Evolutionary conservation across 176 grass and related monocot genomes (phyloP).

Genomic region (Cenchrus fungigraminus): DNA sequence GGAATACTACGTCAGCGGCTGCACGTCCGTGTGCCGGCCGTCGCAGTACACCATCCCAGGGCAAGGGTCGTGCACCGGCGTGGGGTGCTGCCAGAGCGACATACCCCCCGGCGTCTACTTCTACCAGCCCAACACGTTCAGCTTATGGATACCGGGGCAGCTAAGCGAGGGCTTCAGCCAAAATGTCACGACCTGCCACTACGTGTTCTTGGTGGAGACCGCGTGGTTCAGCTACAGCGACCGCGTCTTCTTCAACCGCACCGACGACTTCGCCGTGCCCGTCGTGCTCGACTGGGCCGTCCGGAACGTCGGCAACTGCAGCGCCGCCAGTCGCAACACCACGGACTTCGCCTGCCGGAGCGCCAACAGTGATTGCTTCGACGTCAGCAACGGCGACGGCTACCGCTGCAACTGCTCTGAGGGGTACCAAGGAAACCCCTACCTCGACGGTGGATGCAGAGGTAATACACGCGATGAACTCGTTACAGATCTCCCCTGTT

Average conservation of each 20-base stretch:
- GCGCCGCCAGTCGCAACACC: slow-evolving; percentile 8
- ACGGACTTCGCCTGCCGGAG: slow-evolving; percentile 57
- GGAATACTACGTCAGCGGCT: slow-evolving; percentile 37
- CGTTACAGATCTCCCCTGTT: neutral
- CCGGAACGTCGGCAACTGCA: slow-evolving; percentile 38
- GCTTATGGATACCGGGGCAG: too few species aligned
- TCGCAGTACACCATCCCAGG: neutral
- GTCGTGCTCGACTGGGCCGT: slow-evolving; percentile 70
- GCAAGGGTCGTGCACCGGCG: slow-evolving; percentile 45
- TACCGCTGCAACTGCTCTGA: slow-evolving; percentile 58
- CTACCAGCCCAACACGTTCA: neutral
- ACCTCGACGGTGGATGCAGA: slow-evolving; percentile 59
- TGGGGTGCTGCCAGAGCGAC: slow-evolving; percentile 56
- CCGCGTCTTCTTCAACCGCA: slow-evolving; percentile 27
- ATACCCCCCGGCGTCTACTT: neutral
- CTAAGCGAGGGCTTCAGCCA: too few species aligned
- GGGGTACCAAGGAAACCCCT: slow-evolving; percentile 67
- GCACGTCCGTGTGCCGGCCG: slow-evolving; percentile 53
- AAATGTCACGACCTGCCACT: slow-evolving; percentile 34
- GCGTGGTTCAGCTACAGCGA: slow-evolving; percentile 45
- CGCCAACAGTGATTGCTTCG: neutral
- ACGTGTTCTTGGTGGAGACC: slow-evolving; percentile 44
- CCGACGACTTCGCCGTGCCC: slow-evolving; percentile 35
- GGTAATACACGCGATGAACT: slow-evolving; percentile 11
- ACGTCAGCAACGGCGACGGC: slow-evolving; percentile 29